Evolutionary conservation across 495 filamentous ascomycete species (phyloP), one percentile per base, ranked within the genome.

Genomic region (Jackrogersella minutella): DNA sequence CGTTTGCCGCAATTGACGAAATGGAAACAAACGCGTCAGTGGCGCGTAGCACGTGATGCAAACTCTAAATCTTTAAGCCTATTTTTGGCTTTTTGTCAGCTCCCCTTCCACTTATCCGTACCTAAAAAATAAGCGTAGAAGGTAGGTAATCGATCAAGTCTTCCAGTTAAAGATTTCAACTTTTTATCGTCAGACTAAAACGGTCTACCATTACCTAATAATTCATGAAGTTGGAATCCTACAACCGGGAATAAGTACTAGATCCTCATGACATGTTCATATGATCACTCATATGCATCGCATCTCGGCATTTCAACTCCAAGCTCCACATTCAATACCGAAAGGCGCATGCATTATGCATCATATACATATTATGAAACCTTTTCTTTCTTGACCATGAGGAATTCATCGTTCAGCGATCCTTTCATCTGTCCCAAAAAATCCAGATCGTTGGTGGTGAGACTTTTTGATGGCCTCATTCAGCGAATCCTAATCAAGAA

Each of bases 1-100:
- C 28, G 51, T 41, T 2, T 10, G 17, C 16, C 31, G 24, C 28
- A 1, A 16, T 7, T 30, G 26, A 7, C 7, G 26, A 1, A 21
- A 41, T 46, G 22, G 46, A 34, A 14, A n/a, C 14, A 46, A 28
- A 36, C 65, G 65, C 65, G 65, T 37, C 26, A 22, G 17, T 60
- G 59, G 54, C 65, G 49, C 65, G 65, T 4, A 2, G 13, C 65
- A 68, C 65, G 65, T 68, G 65, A 68, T 7, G 28, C 13, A 30
- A 21, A 21, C 39, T 19, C 11, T n/a, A 41, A 41, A 14, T 14
- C 4, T 36, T 26, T 14, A 17, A n/a, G n/a, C n/a, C n/a, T n/a
- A n/a, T n/a, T n/a, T n/a, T n/a, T n/a, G n/a, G n/a, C n/a, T n/a
- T n/a, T n/a, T n/a, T n/a, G n/a, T n/a, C n/a, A n/a, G n/a, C n/a